phyloP scores from a whole-genome alignment of 306 rosid genomes.

The Vicia sativa region DNA sequence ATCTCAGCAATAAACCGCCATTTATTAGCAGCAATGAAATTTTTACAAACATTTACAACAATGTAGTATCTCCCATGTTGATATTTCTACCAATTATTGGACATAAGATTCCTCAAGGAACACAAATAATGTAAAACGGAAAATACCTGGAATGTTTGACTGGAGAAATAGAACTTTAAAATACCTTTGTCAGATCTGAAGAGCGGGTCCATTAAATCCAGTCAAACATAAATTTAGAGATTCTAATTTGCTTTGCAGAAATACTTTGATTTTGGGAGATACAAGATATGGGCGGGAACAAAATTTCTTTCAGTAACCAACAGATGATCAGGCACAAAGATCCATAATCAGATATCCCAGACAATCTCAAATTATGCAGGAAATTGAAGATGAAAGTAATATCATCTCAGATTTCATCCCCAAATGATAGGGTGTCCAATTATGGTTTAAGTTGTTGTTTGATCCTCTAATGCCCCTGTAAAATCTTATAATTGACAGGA shows the following conservation, averaged over 20 bases:
- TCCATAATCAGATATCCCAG: constrained; percentile 34
- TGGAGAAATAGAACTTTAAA: constrained; percentile 21
- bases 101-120: constrained; percentile 14
- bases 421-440: constrained; percentile 13
- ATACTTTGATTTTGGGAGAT: constrained; percentile 9
- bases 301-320: constrained; percentile 19
- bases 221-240: not conserved
- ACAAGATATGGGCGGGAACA: constrained; percentile 7
- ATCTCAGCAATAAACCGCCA: not conserved
- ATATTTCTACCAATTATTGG: constrained; percentile 30
- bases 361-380: constrained; percentile 36
- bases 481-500: constrained; percentile 23
- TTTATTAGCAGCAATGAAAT: constrained; percentile 5
- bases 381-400: constrained; percentile 9
- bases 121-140: constrained; percentile 25
- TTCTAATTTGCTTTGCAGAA: constrained; percentile 31
- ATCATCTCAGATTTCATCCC: constrained; percentile 24
- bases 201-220: constrained; percentile 24
- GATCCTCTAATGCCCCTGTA: constrained; percentile 7
- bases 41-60: constrained; percentile 36
- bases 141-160: constrained; percentile 31
- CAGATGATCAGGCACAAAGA: constrained; percentile 24
- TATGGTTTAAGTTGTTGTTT: constrained; percentile 20
- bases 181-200: constrained; percentile 30
- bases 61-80: constrained; percentile 19